Conservation (phyloP, 2,329 filamentous ascomycete species). For the Cladophialophora psammophila region DNA sequence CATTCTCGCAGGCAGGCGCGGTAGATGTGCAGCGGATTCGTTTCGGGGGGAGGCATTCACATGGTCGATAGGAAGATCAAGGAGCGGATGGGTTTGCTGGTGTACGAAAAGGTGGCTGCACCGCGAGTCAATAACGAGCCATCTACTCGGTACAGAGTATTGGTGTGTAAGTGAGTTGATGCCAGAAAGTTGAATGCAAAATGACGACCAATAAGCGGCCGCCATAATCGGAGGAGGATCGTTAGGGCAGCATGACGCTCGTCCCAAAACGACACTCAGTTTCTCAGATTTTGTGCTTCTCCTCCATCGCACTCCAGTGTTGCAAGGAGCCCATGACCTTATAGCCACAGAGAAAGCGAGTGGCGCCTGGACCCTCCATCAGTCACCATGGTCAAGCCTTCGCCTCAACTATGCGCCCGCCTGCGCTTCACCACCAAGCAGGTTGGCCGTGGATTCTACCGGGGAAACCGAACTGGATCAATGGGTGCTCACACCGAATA, state of each 20-base stretch:
- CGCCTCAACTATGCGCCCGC: conserved; percentile 34
- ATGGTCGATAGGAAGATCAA: conserved; percentile 1
- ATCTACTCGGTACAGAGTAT: neutral
- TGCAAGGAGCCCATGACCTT: neutral
- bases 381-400: conserved; percentile 39
- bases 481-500: conserved; percentile 85
- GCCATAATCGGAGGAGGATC: neutral
- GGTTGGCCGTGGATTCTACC: conserved; percentile 94
- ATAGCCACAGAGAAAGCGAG: neutral
- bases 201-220: neutral
- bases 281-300: neutral
- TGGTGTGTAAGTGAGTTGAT: neutral
- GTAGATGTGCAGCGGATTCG: conserved; percentile 55
- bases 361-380: neutral
- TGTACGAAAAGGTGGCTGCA: neutral
- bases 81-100: neutral
- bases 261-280: neutral
- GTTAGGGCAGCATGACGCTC: neutral
- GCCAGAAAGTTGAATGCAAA: neutral
- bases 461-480: conserved; percentile 86
- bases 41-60: conserved; percentile 24
- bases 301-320: neutral
- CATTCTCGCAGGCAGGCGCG: conserved; percentile 66
- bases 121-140: too few species aligned
- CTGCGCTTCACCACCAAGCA: conserved; percentile 82